Evolutionary conservation across 75 land plant genomes (phyloP).

Genomic region (Picea sitchensis): DNA sequence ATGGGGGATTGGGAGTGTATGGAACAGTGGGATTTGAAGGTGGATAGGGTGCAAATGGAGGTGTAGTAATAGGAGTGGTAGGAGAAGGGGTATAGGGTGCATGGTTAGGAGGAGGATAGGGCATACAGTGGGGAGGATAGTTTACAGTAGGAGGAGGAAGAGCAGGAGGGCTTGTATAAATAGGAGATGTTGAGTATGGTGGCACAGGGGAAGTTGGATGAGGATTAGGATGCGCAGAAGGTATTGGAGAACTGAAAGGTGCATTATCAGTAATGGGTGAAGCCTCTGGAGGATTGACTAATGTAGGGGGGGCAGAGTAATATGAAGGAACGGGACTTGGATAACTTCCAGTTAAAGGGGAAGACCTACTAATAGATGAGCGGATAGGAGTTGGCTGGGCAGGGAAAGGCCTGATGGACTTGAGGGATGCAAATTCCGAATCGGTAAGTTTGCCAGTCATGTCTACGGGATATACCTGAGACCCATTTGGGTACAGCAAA

Average conservation of each 20-base stretch:
- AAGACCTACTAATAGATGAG: neutral
- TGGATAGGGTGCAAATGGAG: neutral
- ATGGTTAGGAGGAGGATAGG: slow-evolving; percentile 6
- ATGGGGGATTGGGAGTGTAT: slow-evolving; percentile 6
- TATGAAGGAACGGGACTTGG: neutral
- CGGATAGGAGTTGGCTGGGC: slow-evolving; percentile 1
- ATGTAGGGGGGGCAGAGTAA: neutral
- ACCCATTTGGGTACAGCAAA: slow-evolving; percentile 23
- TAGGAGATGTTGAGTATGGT: slow-evolving; percentile 2
- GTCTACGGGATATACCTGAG: slow-evolving; percentile 21
- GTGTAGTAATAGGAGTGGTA: slow-evolving; percentile 1
- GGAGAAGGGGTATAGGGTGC: slow-evolving; percentile 5
- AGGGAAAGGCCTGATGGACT: slow-evolving; percentile 8
- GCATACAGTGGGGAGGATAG: slow-evolving; percentile 8
- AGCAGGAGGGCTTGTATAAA: neutral
- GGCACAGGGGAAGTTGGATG: slow-evolving; percentile 5
- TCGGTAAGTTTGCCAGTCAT: slow-evolving; percentile 3
- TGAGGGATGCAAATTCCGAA: neutral
- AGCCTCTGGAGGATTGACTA: neutral
- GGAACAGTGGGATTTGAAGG: slow-evolving; percentile 5
- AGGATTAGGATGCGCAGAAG: neutral
- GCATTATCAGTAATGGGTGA: neutral
- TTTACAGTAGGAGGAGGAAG: neutral
- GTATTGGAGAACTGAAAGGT: slow-evolving; percentile 3
- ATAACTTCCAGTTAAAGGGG: neutral